Evolutionary conservation across 129 eudicot species (phyloP).

Genomic region (Sambucus nigra): DNA sequence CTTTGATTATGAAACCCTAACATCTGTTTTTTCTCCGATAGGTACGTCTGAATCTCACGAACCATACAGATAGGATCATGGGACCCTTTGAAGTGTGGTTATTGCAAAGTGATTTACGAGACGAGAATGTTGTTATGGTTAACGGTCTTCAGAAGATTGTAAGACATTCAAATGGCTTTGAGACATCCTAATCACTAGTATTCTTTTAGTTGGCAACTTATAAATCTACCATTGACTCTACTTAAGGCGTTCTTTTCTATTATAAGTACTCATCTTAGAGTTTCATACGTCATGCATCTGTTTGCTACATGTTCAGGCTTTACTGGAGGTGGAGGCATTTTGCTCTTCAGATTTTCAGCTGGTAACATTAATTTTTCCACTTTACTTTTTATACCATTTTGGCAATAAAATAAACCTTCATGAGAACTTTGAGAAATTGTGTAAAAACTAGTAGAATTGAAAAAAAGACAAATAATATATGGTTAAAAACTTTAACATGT

Average conservation of each 20-base stretch:
- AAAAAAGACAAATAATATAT: background rate
- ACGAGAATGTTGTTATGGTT: constrained; percentile 78
- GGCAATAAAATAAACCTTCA: background rate
- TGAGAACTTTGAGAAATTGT: background rate
- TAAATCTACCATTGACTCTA: background rate
- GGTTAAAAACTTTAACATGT: background rate
- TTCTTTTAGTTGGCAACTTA: background rate
- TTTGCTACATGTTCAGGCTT: constrained; percentile 34
- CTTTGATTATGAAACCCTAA: constrained; percentile 5
- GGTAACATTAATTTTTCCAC: constrained; percentile 32
- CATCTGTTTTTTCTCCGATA: constrained; percentile 20
- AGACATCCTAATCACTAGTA: background rate
- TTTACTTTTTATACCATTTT: constrained; percentile 3
- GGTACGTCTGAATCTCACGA: constrained; percentile 66
- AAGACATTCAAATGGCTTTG: constrained; percentile 13
- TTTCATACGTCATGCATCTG: too few species aligned
- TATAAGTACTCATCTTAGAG: background rate
- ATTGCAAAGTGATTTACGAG: constrained; percentile 48
- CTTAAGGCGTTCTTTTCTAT: background rate
- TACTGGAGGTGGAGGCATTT: constrained; percentile 58
- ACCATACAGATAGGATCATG: constrained; percentile 58
- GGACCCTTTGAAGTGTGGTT: constrained; percentile 89
- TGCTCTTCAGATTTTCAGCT: constrained; percentile 59
- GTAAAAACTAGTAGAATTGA: background rate
- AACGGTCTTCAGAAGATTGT: constrained; percentile 88